These are phyloP conservation scores for Ophiostoma angusticollis DNA, from an alignment of 2,329 filamentous ascomycete genomes.

Conservation along the genomic window DNA sequence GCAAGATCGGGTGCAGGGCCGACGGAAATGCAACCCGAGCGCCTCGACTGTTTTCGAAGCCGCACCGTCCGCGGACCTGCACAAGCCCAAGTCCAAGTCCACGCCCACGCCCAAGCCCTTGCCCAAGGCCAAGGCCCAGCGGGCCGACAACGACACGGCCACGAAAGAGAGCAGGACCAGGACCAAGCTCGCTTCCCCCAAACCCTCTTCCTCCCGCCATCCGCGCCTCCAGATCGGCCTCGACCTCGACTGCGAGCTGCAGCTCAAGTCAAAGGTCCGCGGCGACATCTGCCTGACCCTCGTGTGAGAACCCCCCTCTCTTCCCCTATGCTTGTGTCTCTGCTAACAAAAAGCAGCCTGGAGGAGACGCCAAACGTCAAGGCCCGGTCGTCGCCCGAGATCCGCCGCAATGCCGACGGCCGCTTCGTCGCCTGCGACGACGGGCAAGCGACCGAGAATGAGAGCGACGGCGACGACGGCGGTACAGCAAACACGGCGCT, in stretches of 20 bases:
- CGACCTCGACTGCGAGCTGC: slow-evolving; percentile 65
- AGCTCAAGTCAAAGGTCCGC: slow-evolving; percentile 67
- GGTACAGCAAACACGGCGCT: neutral
- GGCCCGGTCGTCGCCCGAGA: slow-evolving; percentile 8
- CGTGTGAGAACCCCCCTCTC: slow-evolving; percentile 34
- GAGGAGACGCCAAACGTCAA: slow-evolving; percentile 10
- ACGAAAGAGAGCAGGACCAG: neutral
- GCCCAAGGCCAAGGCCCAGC: too few species aligned
- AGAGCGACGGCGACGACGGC: neutral
- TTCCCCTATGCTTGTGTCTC: too few species aligned
- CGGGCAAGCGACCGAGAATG: neutral
- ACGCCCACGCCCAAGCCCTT: too few species aligned
- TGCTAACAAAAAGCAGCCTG: slow-evolving; percentile 7
- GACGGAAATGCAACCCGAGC: too few species aligned
- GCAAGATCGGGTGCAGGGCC: too few species aligned
- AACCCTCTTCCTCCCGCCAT: slow-evolving; percentile 2
- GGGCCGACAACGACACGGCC: too few species aligned
- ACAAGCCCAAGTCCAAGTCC: too few species aligned
- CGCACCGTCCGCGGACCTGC: too few species aligned
- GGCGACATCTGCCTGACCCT: slow-evolving; percentile 61
- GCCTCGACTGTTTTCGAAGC: too few species aligned
- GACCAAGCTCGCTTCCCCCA: neutral
- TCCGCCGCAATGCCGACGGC: slow-evolving; percentile 7
- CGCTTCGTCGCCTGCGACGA: slow-evolving; percentile 7
- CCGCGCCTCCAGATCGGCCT: slow-evolving; percentile 20